Evolutionary conservation across 1,284 basidiomycete genomes (phyloP).

Genomic region (Gomphus bonarii): DNA sequence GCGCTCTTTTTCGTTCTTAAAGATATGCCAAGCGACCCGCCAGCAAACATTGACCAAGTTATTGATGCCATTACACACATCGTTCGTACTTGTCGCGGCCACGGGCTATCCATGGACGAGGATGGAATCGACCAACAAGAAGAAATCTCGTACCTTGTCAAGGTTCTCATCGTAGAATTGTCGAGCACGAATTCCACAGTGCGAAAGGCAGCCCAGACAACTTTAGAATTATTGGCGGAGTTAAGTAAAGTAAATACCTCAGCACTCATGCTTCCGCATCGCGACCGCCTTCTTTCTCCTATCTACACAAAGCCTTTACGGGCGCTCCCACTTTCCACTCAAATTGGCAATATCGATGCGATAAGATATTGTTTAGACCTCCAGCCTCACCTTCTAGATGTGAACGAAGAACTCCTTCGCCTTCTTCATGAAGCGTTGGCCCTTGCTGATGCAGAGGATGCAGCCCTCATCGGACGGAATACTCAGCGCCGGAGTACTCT

Average conservation of each 20-base stretch:
- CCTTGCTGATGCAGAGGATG: slow-evolving; percentile 91
- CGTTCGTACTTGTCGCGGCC: slow-evolving; percentile 60
- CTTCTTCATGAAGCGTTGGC: slow-evolving; percentile 92
- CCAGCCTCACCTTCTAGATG: slow-evolving; percentile 78
- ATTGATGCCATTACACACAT: slow-evolving; percentile 72
- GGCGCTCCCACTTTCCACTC: slow-evolving; percentile 90
- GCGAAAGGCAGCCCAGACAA: slow-evolving; percentile 75
- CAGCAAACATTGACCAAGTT: slow-evolving; percentile 74
- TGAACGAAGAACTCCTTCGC: slow-evolving; percentile 88
- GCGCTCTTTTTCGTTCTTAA: slow-evolving; percentile 92
- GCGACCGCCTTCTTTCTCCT: slow-evolving; percentile 78
- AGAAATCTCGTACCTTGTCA: slow-evolving; percentile 57
- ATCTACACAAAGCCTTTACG: slow-evolving; percentile 97
- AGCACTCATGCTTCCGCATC: slow-evolving; percentile 78
- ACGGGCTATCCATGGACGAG: slow-evolving; percentile 27
- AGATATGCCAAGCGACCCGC: slow-evolving; percentile 89
- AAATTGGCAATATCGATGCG: slow-evolving; percentile 98
- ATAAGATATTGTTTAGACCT: slow-evolving; percentile 86
- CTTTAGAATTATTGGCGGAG: slow-evolving; percentile 74
- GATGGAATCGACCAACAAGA: slow-evolving; percentile 30
- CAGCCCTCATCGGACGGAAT: slow-evolving; percentile 65
- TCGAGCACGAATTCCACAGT: slow-evolving; percentile 84
- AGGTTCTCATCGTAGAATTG: slow-evolving; percentile 86
- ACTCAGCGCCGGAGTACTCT: slow-evolving; percentile 72
- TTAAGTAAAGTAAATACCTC: slow-evolving; percentile 64